phyloP scores from a whole-genome alignment of 495 filamentous ascomycete genomes.

The Penicillium roqueforti region DNA sequence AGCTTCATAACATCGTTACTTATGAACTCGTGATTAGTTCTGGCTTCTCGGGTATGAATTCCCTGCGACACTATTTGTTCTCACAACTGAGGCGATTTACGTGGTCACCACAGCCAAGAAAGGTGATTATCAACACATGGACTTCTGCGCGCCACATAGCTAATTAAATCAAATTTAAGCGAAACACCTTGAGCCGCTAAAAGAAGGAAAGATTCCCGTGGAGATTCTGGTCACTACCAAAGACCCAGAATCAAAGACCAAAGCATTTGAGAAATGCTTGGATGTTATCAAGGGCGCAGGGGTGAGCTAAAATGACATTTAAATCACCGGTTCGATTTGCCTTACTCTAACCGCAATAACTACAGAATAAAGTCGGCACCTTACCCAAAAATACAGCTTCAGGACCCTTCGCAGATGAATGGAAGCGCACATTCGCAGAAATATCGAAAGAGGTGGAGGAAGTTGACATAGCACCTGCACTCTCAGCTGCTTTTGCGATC shows the following conservation, averaged over 20 bases:
- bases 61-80: constrained; percentile 86
- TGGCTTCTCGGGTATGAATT: constrained; percentile 99
- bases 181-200: constrained; percentile 87
- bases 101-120: constrained; percentile 96
- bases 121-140: constrained; percentile 48
- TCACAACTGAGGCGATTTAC: constrained; percentile 82
- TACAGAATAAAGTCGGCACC: constrained; percentile 81
- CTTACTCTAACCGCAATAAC: background rate
- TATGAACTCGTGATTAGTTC: constrained; percentile 56
- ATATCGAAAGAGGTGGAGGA: constrained; percentile 82
- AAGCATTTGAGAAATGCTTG: constrained; percentile 74
- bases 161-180: constrained; percentile 47
- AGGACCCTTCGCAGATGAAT: constrained; percentile 92
- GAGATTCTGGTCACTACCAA: constrained; percentile 88
- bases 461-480: constrained; percentile 75
- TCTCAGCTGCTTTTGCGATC: constrained; percentile 84
- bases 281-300: constrained; percentile 84
- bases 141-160: background rate
- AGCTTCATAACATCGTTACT: constrained; percentile 7
- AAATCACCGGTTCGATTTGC: background rate
- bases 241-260: constrained; percentile 81
- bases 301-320: constrained; percentile 46
- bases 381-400: constrained; percentile 76
- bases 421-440: constrained; percentile 75
- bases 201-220: constrained; percentile 83